These are phyloP conservation scores for Xylaria sp. DNA, from an alignment of 2,329 filamentous ascomycete species.

Conservation along the genomic window DNA sequence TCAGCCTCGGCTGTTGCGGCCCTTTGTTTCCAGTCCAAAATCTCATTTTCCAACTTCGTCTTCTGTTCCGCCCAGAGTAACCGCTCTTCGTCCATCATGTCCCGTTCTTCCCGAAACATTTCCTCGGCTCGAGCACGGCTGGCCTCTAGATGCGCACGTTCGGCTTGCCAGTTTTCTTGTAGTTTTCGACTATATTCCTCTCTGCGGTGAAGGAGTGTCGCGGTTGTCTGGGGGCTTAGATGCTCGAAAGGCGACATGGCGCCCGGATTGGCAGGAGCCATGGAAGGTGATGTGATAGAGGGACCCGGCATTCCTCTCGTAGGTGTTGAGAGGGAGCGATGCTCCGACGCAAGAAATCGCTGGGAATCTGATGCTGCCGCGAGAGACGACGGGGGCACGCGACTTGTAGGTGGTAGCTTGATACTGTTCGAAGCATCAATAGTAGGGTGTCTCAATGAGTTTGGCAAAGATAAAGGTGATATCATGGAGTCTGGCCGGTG, in stretches of 20 bases:
- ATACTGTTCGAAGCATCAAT: conserved; percentile 49
- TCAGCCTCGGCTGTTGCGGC: conserved; percentile 42
- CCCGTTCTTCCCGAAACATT: conserved; percentile 65
- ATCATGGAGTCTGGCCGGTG: conserved; percentile 51
- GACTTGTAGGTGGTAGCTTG: conserved; percentile 38
- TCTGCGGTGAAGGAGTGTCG: conserved; percentile 42
- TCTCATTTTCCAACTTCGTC: conserved; percentile 53
- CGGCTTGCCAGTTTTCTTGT: conserved; percentile 63
- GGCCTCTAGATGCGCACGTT: conserved; percentile 64
- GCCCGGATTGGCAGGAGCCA: conserved; percentile 32
- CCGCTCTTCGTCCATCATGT: conserved; percentile 63
- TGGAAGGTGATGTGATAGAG: conserved; percentile 40
- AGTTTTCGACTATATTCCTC: conserved; percentile 45
- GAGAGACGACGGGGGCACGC: conserved; percentile 41
- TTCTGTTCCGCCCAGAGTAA: conserved; percentile 59
- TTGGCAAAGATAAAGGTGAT: conserved; percentile 54
- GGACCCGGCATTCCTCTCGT: conserved; percentile 37
- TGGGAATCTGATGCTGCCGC: conserved; percentile 36
- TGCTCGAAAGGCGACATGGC: conserved; percentile 39
- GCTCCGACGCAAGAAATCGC: conserved; percentile 43
- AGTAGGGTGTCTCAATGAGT: conserved; percentile 50
- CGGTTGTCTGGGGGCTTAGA: conserved; percentile 37
- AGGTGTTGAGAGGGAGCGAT: conserved; percentile 46
- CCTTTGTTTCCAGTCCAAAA: conserved; percentile 54
- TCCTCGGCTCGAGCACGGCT: conserved; percentile 64